These are phyloP conservation scores for Penicillium tannophilum DNA, from an alignment of 495 filamentous ascomycete genomes.

Conservation along the genomic window DNA sequence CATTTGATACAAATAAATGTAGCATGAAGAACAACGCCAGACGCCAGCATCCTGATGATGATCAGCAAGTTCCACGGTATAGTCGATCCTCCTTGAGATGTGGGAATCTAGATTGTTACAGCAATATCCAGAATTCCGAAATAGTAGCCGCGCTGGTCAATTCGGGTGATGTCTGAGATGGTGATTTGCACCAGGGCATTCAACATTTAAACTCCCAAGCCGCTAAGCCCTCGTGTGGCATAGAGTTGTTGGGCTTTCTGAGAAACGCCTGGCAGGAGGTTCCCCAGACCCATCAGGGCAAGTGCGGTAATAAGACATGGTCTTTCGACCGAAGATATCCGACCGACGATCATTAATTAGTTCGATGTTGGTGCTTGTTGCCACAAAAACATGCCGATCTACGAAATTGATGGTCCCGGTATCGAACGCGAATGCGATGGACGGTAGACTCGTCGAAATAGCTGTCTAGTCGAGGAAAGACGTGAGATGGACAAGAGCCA, in stretches of 20 bases:
- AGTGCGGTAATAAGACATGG: constrained; percentile 24
- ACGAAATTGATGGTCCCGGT: constrained; percentile 32
- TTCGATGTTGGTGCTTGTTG: constrained; percentile 34
- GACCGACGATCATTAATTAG: constrained; percentile 36
- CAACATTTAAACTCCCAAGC: constrained; percentile 23
- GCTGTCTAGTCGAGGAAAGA: constrained; percentile 36
- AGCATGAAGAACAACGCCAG: constrained; percentile 22
- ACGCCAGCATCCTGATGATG: constrained; percentile 36
- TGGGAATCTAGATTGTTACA: constrained; percentile 35
- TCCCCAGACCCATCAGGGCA: constrained; percentile 25
- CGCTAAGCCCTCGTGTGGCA: constrained; percentile 18
- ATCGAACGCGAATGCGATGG: constrained; percentile 32
- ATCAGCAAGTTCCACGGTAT: constrained; percentile 39
- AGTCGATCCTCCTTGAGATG: constrained; percentile 44
- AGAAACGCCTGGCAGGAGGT: constrained; percentile 29
- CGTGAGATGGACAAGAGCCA: constrained; percentile 18
- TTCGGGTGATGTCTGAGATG: constrained; percentile 41
- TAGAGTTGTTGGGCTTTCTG: constrained; percentile 24
- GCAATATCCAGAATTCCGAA: constrained; percentile 45
- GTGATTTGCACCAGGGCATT: constrained; percentile 37
- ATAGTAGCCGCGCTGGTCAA: constrained; percentile 50
- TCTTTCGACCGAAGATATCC: constrained; percentile 41
- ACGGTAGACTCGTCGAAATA: constrained; percentile 34
- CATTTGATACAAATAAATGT: neutral
- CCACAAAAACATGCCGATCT: constrained; percentile 34